phyloP scores from a whole-genome alignment of 495 filamentous ascomycete genomes.

The Aspergillus sclerotioniger region DNA sequence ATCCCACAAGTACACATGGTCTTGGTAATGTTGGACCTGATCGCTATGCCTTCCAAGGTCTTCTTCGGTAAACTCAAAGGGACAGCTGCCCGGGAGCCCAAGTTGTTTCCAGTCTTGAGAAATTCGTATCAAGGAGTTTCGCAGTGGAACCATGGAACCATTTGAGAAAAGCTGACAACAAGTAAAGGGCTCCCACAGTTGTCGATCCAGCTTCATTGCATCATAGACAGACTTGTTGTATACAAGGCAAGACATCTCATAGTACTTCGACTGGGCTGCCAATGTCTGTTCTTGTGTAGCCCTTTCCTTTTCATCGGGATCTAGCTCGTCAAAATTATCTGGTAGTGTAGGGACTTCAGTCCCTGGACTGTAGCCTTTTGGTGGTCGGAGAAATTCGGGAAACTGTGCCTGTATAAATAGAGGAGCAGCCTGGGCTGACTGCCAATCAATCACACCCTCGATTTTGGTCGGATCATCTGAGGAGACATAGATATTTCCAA shows the following conservation, averaged over 20 bases:
- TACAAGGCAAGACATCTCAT: conserved; percentile 20
- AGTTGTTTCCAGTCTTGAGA: conserved; percentile 23
- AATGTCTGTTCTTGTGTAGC: conserved; percentile 13
- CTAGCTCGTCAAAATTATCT: conserved; percentile 17
- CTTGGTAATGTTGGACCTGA: conserved; percentile 14
- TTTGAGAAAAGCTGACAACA: conserved; percentile 17
- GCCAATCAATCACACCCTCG: conserved; percentile 28
- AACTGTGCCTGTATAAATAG: conserved; percentile 24
- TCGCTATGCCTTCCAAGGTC: conserved; percentile 23
- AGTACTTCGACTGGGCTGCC: conserved; percentile 21
- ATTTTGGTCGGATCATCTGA: conserved; percentile 17
- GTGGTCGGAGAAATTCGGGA: conserved; percentile 24
- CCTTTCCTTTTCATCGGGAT: conserved; percentile 16
- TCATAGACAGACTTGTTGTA: conserved; percentile 19
- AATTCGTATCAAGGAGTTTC: conserved; percentile 19
- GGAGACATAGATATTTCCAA: conserved; percentile 28
- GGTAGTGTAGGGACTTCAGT: conserved; percentile 18
- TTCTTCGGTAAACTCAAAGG: conserved; percentile 27
- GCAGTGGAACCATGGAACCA: conserved; percentile 21
- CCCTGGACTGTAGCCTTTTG: conserved; percentile 20
- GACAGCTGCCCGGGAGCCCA: conserved; percentile 25
- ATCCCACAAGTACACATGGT: conserved; percentile 22
- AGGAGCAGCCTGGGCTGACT: conserved; percentile 20
- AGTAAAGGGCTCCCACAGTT: conserved; percentile 23
- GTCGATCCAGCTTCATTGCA: conserved; percentile 18